Percentiles rank a stretch among this genome's conserved stretches.
phyloP scores from a whole-genome alignment of 2,329 filamentous ascomycete species.

The Teratosphaeria pseudoeucalypti region DNA sequence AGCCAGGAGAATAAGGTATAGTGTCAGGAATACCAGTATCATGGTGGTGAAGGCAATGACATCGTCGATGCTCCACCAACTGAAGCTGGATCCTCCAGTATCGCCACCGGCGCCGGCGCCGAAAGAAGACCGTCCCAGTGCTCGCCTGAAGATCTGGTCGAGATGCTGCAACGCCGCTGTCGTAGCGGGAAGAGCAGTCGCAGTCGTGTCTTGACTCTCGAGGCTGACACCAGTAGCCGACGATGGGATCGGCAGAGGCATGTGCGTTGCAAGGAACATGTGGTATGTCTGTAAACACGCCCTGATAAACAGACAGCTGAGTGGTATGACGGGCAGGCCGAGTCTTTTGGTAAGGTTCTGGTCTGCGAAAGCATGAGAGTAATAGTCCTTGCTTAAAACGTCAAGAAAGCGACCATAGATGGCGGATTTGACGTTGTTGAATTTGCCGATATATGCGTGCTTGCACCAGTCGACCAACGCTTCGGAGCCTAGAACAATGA shows the following conservation, averaged over 20 bases:
- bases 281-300: constrained; percentile 93
- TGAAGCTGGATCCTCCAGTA: constrained; percentile 17
- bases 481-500: constrained; percentile 89
- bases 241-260: constrained; percentile 62
- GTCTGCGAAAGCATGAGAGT: constrained; percentile 86
- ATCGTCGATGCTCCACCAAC: constrained; percentile 58
- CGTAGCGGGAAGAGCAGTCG: constrained; percentile 55
- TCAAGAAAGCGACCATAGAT: constrained; percentile 88
- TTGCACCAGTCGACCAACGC: constrained; percentile 97
- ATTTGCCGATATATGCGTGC: constrained; percentile 95
- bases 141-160: constrained; percentile 65
- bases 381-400: constrained; percentile 94
- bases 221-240: constrained; percentile 55
- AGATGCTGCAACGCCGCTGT: constrained; percentile 69
- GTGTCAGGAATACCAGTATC: constrained; percentile 72
- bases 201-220: constrained; percentile 34
- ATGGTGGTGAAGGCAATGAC: constrained; percentile 69
- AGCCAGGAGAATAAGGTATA: constrained; percentile 75
- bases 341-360: constrained; percentile 83
- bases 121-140: constrained; percentile 64
- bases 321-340: constrained; percentile 79
- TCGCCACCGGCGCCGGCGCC: constrained; percentile 28
- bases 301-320: constrained; percentile 90
- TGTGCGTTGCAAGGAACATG: constrained; percentile 87
- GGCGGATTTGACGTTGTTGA: constrained; percentile 88